Base-by-base conservation (phyloP, 2,329 filamentous ascomycete genomes). In the Coniosporium uncinatum region DNA sequence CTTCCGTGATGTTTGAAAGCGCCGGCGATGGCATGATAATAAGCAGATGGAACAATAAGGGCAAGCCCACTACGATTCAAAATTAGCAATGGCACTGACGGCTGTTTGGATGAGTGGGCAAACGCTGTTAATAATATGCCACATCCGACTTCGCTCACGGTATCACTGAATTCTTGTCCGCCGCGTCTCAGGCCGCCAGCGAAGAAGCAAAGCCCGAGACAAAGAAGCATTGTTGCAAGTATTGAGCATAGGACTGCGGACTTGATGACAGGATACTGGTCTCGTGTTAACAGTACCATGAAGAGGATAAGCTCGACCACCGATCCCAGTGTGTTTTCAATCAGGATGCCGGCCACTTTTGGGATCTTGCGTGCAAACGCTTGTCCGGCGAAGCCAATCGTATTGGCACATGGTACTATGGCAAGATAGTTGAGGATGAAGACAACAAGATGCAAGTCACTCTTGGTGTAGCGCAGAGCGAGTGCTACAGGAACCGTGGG, bases 241-340 rank as follows among this genome's bases (percentile, higher is more conserved):
- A 94, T 85, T 0, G 86, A 91, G 27, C 88, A 88, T 1, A 94
- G 66, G 42, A 94, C 90, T 19, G 88, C 88, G 40, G 86, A 85
- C 55, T 88, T 79, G 51, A 94, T 87, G 50, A 93, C 84, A n/a
- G 75, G 71, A 45, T 83, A 63, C 5, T 21, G 64, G 46, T 33
- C 61, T 55, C 42, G 38, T 45, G 66, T 63, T 36, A 93, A 71
- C 35, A 94, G 66, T 3, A 90, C 76, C 69, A 91, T 83, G 63
- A 94, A 93, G 22, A 94, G 67, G 36, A 94, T 77, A 42, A 94
- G 83, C 57, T 95, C 88, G 40, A 93, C 86, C 8, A 89, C 64
- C 1, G 85, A 86, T 3, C 84, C 85, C 39, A 89, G 61, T 0
- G 70, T 70, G 2, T 71, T 76, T 51, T 78, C 75, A 6, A 76